Conservation (phyloP, 192 early-diverging fungal genomes). For the Coemansia sp. region DNA sequence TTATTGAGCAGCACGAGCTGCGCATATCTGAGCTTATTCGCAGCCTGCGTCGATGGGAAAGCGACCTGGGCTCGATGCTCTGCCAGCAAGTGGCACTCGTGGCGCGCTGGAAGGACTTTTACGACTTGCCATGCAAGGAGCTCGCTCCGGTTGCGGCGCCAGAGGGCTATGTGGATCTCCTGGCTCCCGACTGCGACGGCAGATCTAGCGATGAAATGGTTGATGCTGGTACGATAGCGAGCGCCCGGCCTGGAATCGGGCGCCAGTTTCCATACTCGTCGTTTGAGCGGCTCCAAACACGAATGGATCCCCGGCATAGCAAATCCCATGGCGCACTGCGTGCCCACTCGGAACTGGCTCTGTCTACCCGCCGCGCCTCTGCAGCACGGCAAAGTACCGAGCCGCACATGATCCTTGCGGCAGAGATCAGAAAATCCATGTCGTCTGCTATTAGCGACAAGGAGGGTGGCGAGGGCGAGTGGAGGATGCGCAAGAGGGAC, state of each 20-base stretch:
- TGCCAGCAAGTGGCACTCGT: constrained; percentile 38
- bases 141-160: not conserved
- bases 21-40: constrained; percentile 41
- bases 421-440: constrained; percentile 7
- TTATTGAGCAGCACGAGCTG: constrained; percentile 51
- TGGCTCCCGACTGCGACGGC: constrained; percentile 10
- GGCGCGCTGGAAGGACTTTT: constrained; percentile 49
- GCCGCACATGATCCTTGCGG: constrained; percentile 3
- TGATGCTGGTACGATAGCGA: not conserved
- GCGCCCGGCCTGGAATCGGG: not conserved
- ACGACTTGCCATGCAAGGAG: constrained; percentile 14
- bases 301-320: constrained; percentile 20
- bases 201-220: constrained; percentile 11
- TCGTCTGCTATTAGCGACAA: not conserved
- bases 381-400: constrained; percentile 3
- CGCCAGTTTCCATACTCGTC: constrained; percentile 11
- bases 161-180: not conserved
- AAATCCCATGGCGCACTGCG: constrained; percentile 28
- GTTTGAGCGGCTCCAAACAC: constrained; percentile 6
- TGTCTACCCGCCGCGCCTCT: not conserved
- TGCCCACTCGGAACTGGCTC: not conserved
- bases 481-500: constrained; percentile 16
- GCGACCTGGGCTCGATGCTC: constrained; percentile 37
- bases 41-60: constrained; percentile 42
- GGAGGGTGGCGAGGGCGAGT: constrained; percentile 13